A percentile compares a stretch with the other conserved stretches of the same genome.
phyloP scores from a whole-genome alignment of 1,284 basidiomycete species.

The Cystobasidium slooffiae region DNA sequence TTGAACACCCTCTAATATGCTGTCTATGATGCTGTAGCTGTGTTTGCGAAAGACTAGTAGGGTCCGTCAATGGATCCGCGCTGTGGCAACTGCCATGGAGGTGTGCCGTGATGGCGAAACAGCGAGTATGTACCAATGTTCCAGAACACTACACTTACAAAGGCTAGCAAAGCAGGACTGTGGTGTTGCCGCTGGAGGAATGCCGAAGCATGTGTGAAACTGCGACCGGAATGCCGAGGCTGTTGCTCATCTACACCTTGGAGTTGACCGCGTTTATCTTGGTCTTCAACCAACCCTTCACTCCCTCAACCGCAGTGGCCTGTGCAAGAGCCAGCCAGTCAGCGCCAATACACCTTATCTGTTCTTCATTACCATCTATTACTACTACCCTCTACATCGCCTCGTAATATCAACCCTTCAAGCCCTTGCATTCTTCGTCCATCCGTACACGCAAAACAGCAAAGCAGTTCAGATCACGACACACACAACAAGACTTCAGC shows the following conservation, averaged over 20 bases:
- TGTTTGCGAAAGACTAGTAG: conserved; percentile 1
- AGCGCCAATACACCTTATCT: neutral
- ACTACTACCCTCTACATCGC: neutral
- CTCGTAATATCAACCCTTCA: neutral
- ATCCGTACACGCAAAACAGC: neutral
- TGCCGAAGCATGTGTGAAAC: neutral
- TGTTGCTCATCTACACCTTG: neutral
- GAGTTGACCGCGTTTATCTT: neutral
- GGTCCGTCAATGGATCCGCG: neutral
- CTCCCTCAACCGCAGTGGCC: neutral
- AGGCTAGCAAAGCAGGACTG: neutral
- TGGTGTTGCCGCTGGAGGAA: neutral
- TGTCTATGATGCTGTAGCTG: neutral
- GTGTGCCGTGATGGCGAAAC: neutral
- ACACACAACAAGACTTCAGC: conserved; percentile 4
- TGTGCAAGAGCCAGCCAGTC: conserved; percentile 2
- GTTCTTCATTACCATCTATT: neutral
- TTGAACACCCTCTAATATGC: neutral
- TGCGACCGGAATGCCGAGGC: neutral
- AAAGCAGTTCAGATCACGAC: neutral
- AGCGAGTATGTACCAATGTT: neutral
- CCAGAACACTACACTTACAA: neutral
- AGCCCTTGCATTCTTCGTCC: neutral
- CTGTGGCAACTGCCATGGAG: neutral
- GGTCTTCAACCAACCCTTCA: conserved; percentile 4